Percentiles rank a stretch among this genome's conserved stretches.
Conservation (phyloP, 1,284 basidiomycete genomes). For the Trametes versicolor region DNA sequence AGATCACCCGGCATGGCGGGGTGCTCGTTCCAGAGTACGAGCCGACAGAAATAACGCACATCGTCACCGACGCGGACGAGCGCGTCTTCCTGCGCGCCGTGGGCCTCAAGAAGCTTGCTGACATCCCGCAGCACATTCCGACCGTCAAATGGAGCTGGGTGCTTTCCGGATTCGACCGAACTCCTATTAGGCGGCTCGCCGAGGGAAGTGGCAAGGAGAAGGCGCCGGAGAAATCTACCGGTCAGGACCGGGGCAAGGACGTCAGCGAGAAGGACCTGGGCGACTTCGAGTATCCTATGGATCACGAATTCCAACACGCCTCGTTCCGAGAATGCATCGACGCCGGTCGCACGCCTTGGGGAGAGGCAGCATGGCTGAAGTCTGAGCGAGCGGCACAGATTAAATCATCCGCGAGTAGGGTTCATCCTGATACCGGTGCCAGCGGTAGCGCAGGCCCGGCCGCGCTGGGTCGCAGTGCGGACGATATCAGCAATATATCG, state of each 20-base stretch:
- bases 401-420: constrained; percentile 11
- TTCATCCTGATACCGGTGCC: constrained; percentile 1
- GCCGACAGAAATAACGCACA: constrained; percentile 63
- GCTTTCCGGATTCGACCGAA: constrained; percentile 33
- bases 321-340: constrained; percentile 59
- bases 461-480: constrained; percentile 15
- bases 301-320: constrained; percentile 54
- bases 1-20: constrained; percentile 70
- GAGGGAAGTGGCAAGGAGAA: constrained; percentile 14
- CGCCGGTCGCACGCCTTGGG: constrained; percentile 43
- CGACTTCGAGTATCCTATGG: constrained; percentile 38
- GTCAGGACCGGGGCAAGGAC: constrained; percentile 8
- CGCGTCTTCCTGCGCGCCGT: constrained; percentile 49
- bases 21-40: constrained; percentile 64
- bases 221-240: constrained; percentile 11
- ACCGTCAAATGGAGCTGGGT: constrained; percentile 74
- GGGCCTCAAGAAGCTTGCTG: constrained; percentile 56
- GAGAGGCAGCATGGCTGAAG: constrained; percentile 16
- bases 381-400: constrained; percentile 5
- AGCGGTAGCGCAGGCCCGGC: background rate
- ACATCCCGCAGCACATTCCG: constrained; percentile 70
- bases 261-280: constrained; percentile 7
- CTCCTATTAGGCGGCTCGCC: constrained; percentile 16
- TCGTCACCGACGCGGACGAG: constrained; percentile 59
- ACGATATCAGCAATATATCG: constrained; percentile 38